Evolutionary conservation across 352 stramenopile species (phyloP), one percentile per base, ranked within the genome.

Genomic region (Albugo laibachii): DNA sequence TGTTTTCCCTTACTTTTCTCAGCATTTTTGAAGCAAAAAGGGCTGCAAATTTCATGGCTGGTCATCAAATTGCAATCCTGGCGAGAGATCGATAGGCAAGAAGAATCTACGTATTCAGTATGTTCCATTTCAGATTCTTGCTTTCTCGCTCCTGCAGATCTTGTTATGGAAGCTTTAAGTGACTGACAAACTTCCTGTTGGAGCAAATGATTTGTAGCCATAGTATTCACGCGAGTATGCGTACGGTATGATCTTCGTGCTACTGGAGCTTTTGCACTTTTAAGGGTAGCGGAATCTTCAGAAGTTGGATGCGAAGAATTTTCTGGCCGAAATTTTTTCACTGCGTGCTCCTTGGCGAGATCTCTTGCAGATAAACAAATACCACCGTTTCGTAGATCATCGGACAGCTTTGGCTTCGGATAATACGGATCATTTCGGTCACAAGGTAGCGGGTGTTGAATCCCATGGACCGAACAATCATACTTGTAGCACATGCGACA

Each of bases 401-500:
- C 3, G 8, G 38, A 19, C 38, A 43, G 8, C 20, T 8, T 43
- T 14, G 81, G 49, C 11, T 78, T 72, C 0, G 74, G 74, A 43
- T 83, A 65, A 21, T 80, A 47, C 0, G 74, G 74, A 53, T 84
- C 69, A 1, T 52, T 59, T 1, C 74, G 66, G 46, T 53, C 36
- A 11, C 46, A 54, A 14, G 69, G 71, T 18, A 61, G 59, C 2
- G 74, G 71, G 36, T 82, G 65, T 44, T 82, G 50, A 39, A 82
- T 88, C 1, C 83, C 83, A 54, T 96, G 87, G 34, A 92, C 56
- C 41, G 74, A 65, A 48, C 87, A 96, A 56, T 95, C 82, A 61
- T 95, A 96, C 0, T 54, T 69, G 52, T 82, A 95, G 57, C 87
- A 96, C 2, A 77, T 65, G 2, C 80, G 64, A 53, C 87, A 96